Conservation (phyloP, 768 basidiomycete genomes). For the Suillus placidus region DNA sequence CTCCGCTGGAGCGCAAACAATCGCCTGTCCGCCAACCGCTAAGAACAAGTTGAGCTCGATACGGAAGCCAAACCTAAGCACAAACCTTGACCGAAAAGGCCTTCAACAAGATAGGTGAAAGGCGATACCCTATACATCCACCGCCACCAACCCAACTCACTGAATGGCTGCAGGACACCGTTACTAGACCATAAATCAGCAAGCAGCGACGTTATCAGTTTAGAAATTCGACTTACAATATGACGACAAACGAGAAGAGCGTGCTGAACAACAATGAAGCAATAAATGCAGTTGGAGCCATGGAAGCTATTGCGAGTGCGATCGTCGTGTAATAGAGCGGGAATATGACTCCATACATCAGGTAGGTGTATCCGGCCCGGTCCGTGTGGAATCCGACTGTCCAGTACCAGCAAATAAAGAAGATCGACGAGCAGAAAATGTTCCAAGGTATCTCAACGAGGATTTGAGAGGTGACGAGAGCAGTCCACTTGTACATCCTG, state of each 20-base stretch:
- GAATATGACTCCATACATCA: constrained; percentile 57
- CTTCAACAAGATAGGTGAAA: constrained; percentile 60
- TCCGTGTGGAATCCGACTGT: constrained; percentile 60
- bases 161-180: constrained; percentile 68
- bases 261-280: constrained; percentile 61
- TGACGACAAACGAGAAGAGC: constrained; percentile 64
- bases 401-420: constrained; percentile 74
- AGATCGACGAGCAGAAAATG: constrained; percentile 55
- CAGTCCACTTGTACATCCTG: constrained; percentile 67
- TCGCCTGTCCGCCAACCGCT: constrained; percentile 53
- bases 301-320: constrained; percentile 61
- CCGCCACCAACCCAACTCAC: constrained; percentile 65
- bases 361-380: constrained; percentile 60
- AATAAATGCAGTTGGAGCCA: constrained; percentile 62
- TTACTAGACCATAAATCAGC: constrained; percentile 38
- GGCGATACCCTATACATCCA: constrained; percentile 69
- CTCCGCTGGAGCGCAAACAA: constrained; percentile 65
- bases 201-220: not conserved
- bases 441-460: constrained; percentile 66
- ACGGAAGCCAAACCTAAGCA: not conserved
- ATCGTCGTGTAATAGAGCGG: constrained; percentile 66
- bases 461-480: constrained; percentile 56
- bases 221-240: constrained; percentile 44
- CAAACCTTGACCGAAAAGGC: constrained; percentile 49
- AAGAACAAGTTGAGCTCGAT: constrained; percentile 3